Evolutionary conservation across 2,329 filamentous ascomycete genomes (phyloP).

Genomic region (Penicillium sp.): DNA sequence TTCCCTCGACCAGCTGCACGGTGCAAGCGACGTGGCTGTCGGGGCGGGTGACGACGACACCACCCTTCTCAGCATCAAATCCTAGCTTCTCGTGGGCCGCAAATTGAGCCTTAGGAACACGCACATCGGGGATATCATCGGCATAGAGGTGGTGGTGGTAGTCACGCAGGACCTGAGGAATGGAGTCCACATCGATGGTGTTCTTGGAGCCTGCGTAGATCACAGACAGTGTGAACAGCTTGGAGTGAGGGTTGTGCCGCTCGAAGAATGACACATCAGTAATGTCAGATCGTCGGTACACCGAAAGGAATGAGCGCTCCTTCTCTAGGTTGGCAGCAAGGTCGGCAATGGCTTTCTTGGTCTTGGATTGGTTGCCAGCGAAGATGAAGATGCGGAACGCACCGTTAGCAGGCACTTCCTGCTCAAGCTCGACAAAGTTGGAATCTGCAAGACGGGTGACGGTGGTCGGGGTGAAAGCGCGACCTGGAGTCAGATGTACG

Average conservation of each 20-base stretch:
- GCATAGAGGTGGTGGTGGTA: conserved; percentile 84
- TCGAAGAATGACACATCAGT: conserved; percentile 70
- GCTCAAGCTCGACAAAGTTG: conserved; percentile 86
- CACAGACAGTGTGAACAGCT: conserved; percentile 75
- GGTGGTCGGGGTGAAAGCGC: conserved; percentile 72
- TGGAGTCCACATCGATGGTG: conserved; percentile 69
- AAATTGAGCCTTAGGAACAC: conserved; percentile 66
- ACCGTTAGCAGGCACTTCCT: conserved; percentile 84
- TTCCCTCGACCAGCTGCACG: conserved; percentile 69
- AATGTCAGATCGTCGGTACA: conserved; percentile 63
- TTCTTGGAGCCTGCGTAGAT: conserved; percentile 68
- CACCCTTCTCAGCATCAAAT: conserved; percentile 68
- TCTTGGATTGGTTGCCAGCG: conserved; percentile 64
- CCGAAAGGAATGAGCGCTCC: conserved; percentile 69
- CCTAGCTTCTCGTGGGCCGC: conserved; percentile 87
- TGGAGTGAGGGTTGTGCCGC: conserved; percentile 77
- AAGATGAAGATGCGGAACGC: conserved; percentile 85
- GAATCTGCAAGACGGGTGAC: conserved; percentile 86
- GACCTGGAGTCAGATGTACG: conserved; percentile 68
- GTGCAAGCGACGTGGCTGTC: conserved; percentile 85
- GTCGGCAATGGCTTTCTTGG: conserved; percentile 64
- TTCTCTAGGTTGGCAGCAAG: conserved; percentile 64
- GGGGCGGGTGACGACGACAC: conserved; percentile 78
- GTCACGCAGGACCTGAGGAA: conserved; percentile 68
- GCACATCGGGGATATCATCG: conserved; percentile 73